Conservation (phyloP, 768 basidiomycete species). For the Nevesoporus exiguus region DNA sequence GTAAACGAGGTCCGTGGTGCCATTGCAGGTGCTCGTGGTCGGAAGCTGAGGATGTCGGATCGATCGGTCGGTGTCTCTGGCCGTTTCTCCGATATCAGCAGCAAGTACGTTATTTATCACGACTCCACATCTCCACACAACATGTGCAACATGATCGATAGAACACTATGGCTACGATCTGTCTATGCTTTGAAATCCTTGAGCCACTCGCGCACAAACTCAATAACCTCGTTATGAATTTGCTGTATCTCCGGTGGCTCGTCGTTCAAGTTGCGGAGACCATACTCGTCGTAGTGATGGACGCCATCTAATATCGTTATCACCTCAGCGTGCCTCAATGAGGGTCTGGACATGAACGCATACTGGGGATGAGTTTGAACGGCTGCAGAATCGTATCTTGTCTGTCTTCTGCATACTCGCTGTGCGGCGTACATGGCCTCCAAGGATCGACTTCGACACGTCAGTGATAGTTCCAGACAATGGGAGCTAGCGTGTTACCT, state of each 20-base stretch:
- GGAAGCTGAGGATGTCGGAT: background rate
- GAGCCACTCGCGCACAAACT: conserved; percentile 77
- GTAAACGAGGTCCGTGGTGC: conserved; percentile 47
- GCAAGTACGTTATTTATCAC: background rate
- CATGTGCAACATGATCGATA: background rate
- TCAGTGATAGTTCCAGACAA: background rate
- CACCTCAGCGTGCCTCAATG: background rate
- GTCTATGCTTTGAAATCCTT: conserved; percentile 36
- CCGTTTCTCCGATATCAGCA: background rate
- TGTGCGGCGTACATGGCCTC: conserved; percentile 84
- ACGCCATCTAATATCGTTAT: conserved; percentile 50
- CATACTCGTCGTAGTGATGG: conserved; percentile 74
- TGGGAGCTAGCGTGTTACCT: conserved; percentile 38
- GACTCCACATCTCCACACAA: background rate
- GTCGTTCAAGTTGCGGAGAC: conserved; percentile 50
- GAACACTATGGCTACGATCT: background rate
- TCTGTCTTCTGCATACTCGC: conserved; percentile 63
- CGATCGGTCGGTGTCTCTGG: background rate
- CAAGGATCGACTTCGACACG: conserved; percentile 75
- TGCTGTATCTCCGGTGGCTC: conserved; percentile 78
- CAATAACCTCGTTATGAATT: conserved; percentile 78
- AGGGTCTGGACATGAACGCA: conserved; percentile 22
- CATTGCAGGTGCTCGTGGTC: conserved; percentile 9
- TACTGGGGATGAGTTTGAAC: conserved; percentile 85
- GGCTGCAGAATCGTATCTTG: conserved; percentile 71